Percentiles rank a stretch among this genome's conserved stretches.
phyloP scores from a whole-genome alignment of 768 basidiomycete genomes.

The Russula dissimulans region DNA sequence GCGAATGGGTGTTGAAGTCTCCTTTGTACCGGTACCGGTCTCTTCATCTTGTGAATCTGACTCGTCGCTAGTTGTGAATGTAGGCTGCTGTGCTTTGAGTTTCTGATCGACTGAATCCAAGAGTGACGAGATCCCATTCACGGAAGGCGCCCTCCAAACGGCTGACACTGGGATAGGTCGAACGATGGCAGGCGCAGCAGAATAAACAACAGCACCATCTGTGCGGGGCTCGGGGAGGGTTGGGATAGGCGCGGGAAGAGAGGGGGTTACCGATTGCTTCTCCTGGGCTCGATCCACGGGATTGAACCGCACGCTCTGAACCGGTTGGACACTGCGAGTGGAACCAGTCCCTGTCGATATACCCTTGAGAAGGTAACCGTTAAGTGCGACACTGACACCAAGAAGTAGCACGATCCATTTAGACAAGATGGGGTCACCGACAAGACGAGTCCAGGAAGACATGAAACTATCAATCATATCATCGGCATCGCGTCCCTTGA shows the following conservation, averaged over 20 bases:
- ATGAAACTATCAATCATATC: conserved; percentile 78
- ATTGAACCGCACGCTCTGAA: conserved; percentile 20
- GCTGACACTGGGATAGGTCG: conserved; percentile 21
- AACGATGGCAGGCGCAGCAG: conserved; percentile 16
- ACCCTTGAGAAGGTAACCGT: conserved; percentile 88
- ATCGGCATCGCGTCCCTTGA: conserved; percentile 23
- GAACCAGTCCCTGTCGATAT: conserved; percentile 47
- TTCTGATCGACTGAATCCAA: conserved; percentile 49
- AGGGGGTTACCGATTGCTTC: not conserved
- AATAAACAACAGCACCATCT: not conserved
- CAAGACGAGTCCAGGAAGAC: conserved; percentile 81
- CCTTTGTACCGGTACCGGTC: conserved; percentile 7
- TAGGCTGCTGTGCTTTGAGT: conserved; percentile 32
- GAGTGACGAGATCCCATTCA: conserved; percentile 34
- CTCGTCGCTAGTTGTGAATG: conserved; percentile 19
- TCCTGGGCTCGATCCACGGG: conserved; percentile 12
- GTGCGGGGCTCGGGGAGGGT: not conserved
- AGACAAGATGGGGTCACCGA: conserved; percentile 87
- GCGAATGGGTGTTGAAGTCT: conserved; percentile 28
- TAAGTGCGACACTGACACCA: conserved; percentile 77
- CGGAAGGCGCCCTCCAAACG: conserved; percentile 11
- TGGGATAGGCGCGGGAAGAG: conserved; percentile 7
- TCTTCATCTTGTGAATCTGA: conserved; percentile 21
- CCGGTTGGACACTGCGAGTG: conserved; percentile 21
- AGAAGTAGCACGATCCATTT: conserved; percentile 93